Conservation (phyloP, 805 yeast species). For the Ogataea trehalophila region DNA sequence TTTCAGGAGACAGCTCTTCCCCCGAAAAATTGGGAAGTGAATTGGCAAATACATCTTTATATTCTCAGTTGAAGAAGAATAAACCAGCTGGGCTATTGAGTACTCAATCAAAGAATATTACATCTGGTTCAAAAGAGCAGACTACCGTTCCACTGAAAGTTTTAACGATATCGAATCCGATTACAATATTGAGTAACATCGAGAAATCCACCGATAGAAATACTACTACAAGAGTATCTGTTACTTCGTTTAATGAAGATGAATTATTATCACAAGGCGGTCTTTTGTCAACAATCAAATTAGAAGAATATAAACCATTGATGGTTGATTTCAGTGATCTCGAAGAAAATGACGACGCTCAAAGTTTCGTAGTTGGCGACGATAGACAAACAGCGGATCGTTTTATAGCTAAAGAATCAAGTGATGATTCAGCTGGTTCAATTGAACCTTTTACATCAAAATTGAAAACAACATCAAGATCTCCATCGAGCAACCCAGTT, state of each 20-base stretch:
- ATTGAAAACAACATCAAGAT: not conserved
- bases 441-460: not conserved
- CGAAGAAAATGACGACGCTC: slow-evolving; percentile 9
- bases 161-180: no score
- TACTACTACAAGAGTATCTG: no score
- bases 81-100: not conserved
- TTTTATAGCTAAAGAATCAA: not conserved
- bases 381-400: slow-evolving; percentile 2
- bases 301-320: not conserved
- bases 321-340: slow-evolving; percentile 8
- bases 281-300: not conserved
- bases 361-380: slow-evolving; percentile 15
- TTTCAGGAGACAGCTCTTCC: not conserved
- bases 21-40: not conserved
- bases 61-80: no score
- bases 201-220: no score
- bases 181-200: no score
- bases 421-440: not conserved
- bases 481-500: not conserved
- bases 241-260: not conserved
- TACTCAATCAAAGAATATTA: not conserved
- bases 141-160: no score
- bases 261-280: not conserved
- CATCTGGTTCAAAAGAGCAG: no score
- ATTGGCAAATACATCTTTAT: not conserved